These are phyloP conservation scores for Exidia glandulosa DNA, from an alignment of 768 basidiomycete species.

Conservation along the genomic window DNA sequence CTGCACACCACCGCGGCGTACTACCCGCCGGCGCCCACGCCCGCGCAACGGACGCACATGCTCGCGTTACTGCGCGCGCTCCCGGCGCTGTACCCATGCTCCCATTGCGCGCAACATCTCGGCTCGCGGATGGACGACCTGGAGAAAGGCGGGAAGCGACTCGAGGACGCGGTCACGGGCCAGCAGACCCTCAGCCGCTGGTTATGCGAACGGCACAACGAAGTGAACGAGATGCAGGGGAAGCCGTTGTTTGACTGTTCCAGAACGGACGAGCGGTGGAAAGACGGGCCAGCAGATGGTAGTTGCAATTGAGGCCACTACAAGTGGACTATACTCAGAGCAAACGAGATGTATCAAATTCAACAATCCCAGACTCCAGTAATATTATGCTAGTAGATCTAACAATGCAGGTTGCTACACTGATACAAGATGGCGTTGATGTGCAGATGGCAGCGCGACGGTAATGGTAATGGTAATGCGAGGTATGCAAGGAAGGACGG, in stretches of 20 bases:
- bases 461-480: not conserved
- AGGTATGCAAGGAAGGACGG: not conserved
- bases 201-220: slow-evolving; percentile 90
- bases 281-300: slow-evolving; percentile 78
- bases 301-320: slow-evolving; percentile 55
- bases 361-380: not conserved
- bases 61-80: slow-evolving; percentile 63
- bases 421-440: not conserved
- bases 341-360: too few species aligned
- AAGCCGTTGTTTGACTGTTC: slow-evolving; percentile 76
- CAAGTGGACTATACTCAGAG: too few species aligned
- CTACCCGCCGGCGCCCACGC: slow-evolving; percentile 75
- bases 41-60: slow-evolving; percentile 75
- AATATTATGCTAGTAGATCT: not conserved
- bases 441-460: too few species aligned
- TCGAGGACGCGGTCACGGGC: not conserved
- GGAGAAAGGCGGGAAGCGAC: not conserved
- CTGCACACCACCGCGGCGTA: slow-evolving; percentile 92
- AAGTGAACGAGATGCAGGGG: slow-evolving; percentile 78
- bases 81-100: slow-evolving; percentile 81
- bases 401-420: not conserved
- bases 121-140: slow-evolving; percentile 42
- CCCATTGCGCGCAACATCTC: slow-evolving; percentile 75
- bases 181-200: slow-evolving; percentile 52
- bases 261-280: slow-evolving; percentile 83